Conservation (phyloP, 441 rosid species). For the Raphanus hybrid region DNA sequence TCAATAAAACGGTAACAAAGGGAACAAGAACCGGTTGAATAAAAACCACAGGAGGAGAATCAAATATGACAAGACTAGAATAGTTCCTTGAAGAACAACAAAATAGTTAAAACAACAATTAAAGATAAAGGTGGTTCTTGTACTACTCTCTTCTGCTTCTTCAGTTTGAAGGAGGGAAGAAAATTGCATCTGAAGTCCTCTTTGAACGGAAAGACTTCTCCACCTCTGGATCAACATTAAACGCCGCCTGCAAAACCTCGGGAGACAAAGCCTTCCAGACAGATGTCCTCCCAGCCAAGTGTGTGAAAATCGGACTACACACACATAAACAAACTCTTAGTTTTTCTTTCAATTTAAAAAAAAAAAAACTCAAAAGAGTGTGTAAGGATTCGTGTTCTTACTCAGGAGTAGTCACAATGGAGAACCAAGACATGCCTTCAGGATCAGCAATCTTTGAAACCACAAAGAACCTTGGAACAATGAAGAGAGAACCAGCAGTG, state of each 20-base stretch:
- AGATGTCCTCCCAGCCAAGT: conserved; percentile 66
- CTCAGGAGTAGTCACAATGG: conserved; percentile 7
- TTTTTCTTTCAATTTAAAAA: not conserved
- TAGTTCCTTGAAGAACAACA: not conserved
- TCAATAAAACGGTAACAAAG: too few species aligned
- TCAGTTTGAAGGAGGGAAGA: conserved; percentile 73
- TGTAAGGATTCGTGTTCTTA: not conserved
- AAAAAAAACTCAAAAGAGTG: not conserved
- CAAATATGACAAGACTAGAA: too few species aligned
- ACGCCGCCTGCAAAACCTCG: conserved; percentile 51
- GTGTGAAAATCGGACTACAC: not conserved
- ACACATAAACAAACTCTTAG: not conserved
- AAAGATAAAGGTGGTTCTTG: not conserved
- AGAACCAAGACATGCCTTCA: conserved; percentile 10
- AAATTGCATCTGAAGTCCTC: conserved; percentile 66
- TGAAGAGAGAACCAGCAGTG: conserved; percentile 7
- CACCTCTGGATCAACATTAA: conserved; percentile 56
- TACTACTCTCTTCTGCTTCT: not conserved
- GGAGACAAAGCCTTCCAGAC: conserved; percentile 63
- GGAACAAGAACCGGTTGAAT: too few species aligned
- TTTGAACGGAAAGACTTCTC: conserved; percentile 67
- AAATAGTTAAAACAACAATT: not conserved
- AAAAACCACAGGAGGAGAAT: too few species aligned
- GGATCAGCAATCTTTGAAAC: conserved; percentile 11
- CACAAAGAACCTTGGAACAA: conserved; percentile 7